Base-by-base conservation (phyloP, 148 eudicot species). In the Rhododendron vialii region DNA sequence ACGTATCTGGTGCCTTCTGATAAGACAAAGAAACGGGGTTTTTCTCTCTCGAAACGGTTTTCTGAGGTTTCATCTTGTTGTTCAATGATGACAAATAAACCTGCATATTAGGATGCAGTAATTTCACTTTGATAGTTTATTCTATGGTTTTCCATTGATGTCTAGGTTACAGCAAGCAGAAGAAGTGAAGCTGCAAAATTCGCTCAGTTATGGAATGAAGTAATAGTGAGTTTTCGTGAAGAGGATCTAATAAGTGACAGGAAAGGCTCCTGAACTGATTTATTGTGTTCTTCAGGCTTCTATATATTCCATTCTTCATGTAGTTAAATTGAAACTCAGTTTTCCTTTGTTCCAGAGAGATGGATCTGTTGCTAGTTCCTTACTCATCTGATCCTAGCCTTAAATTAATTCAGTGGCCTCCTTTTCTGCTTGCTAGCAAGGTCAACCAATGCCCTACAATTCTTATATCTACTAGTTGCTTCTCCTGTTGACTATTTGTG, bases 391-490 rank as follows among this genome's bases (percentile, higher is more conserved):
- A 98, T 84, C 93, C 92, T 81, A 94, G 93, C 59, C 86, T 98
- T 83, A 98, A 93, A 57, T 94, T 98, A 59, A 94, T 92, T 73
- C 99, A 95, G 85, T 98, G 99, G 99, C 99, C 99, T 86, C 99
- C 99, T 1, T 95, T 98, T 87, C 89, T 98, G 88, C 98, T 92
- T 86, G 93, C 93, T 87, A 92, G 91, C 89, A 92, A 92, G 93
- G 93, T 89, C 79, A 30, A 30, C 38, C 77, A 75, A 26, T 75
- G 24, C 11, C 12, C 26, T 20, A 75, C 4, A 18, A 75, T 38
- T 35, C 47, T 38, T 75, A 17, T 75, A 38, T 36, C n/a, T 75
- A 18, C n/a, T 75, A 26, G 47, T 7, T 75, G 24, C n/a, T 36
- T 75, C 79, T 75, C 24, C 38, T 75, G 26, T 80, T 55, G 30